Evolutionary conservation across 768 basidiomycete species (phyloP).

Genomic region (Tulasnella sp.): DNA sequence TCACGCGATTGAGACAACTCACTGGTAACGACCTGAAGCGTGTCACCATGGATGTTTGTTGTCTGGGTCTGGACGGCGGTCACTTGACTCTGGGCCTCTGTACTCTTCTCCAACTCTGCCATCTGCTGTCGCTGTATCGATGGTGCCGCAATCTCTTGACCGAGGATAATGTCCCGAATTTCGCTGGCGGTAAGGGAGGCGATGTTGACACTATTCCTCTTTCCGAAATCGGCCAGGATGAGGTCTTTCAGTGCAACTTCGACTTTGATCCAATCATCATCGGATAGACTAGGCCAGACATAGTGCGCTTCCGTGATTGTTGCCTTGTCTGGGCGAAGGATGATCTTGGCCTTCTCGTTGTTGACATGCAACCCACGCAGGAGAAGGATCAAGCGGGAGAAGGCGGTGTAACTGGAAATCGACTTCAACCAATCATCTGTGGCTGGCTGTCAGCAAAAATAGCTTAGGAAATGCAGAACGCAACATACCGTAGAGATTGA

Average conservation of each 20-base stretch:
- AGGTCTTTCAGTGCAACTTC: slow-evolving; percentile 98
- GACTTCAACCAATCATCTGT: slow-evolving; percentile 97
- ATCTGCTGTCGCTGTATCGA: slow-evolving; percentile 86
- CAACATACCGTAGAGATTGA: slow-evolving; percentile 80
- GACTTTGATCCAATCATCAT: slow-evolving; percentile 98
- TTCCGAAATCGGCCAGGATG: slow-evolving; percentile 94
- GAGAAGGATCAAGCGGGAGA: slow-evolving; percentile 94
- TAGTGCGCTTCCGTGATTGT: slow-evolving; percentile 97
- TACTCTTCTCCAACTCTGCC: slow-evolving; percentile 96
- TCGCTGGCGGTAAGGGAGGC: slow-evolving; percentile 94
- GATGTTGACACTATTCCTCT: slow-evolving; percentile 97
- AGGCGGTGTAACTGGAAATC: slow-evolving; percentile 97
- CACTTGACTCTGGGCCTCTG: slow-evolving; percentile 88
- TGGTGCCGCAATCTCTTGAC: slow-evolving; percentile 95
- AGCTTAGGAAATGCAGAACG: background rate
- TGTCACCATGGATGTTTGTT: slow-evolving; percentile 93
- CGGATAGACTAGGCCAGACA: slow-evolving; percentile 86
- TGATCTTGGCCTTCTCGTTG: slow-evolving; percentile 98
- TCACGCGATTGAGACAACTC: slow-evolving; percentile 24
- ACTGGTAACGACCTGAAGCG: slow-evolving; percentile 92
- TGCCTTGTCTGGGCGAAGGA: slow-evolving; percentile 91
- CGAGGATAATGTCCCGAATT: slow-evolving; percentile 95
- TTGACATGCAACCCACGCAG: slow-evolving; percentile 97
- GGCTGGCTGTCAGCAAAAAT: background rate
- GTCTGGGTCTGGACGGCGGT: slow-evolving; percentile 97